Evolutionary conservation across 345 rosid genomes (phyloP).

Genomic region (Nephelium lappaceum): DNA sequence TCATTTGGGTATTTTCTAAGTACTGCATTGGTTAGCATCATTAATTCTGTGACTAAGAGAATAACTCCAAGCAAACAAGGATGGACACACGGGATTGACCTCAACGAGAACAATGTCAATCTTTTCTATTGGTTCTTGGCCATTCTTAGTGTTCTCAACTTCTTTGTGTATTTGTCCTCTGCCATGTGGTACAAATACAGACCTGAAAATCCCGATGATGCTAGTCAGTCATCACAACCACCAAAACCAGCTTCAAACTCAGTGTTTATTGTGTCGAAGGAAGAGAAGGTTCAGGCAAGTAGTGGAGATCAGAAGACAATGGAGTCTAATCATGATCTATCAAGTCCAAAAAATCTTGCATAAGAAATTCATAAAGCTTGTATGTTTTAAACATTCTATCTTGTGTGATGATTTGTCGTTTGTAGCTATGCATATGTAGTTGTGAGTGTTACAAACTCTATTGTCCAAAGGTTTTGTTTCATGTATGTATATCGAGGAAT

Average conservation of each 20-base stretch:
- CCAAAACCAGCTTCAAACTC: neutral
- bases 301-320: neutral
- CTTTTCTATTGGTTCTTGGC: conserved; percentile 54
- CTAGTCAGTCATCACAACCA: neutral
- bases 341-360: too few species aligned
- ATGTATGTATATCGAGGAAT: neutral
- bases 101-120: conserved; percentile 41
- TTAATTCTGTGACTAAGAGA: conserved; percentile 36
- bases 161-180: conserved; percentile 29
- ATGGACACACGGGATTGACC: conserved; percentile 40
- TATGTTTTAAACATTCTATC: neutral
- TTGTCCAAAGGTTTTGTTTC: too few species aligned
- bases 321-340: neutral
- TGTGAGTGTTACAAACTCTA: neutral
- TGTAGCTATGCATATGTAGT: neutral
- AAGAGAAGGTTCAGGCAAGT: neutral
- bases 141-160: conserved; percentile 41
- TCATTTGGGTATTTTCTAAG: conserved; percentile 50
- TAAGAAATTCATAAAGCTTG: neutral
- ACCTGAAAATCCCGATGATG: conserved; percentile 13
- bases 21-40: conserved; percentile 29
- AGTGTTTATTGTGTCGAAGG: neutral
- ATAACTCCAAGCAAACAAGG: conserved; percentile 39
- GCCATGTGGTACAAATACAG: conserved; percentile 57
- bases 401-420: neutral